Conservation (phyloP, 2,329 filamentous ascomycete species). For the Fusarium pilosicola region DNA sequence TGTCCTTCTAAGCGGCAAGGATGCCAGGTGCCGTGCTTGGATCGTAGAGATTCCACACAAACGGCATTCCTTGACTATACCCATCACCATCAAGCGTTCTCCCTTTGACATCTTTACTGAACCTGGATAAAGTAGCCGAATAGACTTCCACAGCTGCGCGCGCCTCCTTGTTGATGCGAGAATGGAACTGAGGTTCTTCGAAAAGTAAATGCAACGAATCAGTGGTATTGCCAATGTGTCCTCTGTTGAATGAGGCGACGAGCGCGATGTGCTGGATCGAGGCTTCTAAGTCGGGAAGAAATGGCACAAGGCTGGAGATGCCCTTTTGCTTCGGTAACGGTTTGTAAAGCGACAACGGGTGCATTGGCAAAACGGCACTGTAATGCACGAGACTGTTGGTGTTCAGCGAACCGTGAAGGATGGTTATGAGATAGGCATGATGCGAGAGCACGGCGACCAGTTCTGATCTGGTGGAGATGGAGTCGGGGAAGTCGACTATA, state of each 20-base stretch:
- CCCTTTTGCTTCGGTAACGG: not conserved
- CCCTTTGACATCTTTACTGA: fast-evolving
- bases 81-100: not conserved
- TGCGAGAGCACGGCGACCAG: not conserved
- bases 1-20: not conserved
- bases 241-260: fast-evolving
- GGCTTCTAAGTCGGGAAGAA: not conserved
- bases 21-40: not conserved
- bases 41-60: not conserved
- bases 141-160: not conserved
- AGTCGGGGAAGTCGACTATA: not conserved
- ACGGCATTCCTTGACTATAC: not conserved
- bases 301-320: not conserved
- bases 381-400: not conserved
- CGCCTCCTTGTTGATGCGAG: not conserved
- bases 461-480: fast-evolving
- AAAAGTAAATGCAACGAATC: not conserved
- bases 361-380: not conserved
- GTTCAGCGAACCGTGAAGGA: not conserved
- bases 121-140: fast-evolving
- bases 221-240: not conserved
- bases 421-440: not conserved
- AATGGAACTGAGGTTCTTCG: not conserved
- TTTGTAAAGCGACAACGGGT: not conserved
- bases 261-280: not conserved